These are phyloP conservation scores for Ogataea hybrid DNA, from an alignment of 1,139 yeast species.

Conservation along the genomic window DNA sequence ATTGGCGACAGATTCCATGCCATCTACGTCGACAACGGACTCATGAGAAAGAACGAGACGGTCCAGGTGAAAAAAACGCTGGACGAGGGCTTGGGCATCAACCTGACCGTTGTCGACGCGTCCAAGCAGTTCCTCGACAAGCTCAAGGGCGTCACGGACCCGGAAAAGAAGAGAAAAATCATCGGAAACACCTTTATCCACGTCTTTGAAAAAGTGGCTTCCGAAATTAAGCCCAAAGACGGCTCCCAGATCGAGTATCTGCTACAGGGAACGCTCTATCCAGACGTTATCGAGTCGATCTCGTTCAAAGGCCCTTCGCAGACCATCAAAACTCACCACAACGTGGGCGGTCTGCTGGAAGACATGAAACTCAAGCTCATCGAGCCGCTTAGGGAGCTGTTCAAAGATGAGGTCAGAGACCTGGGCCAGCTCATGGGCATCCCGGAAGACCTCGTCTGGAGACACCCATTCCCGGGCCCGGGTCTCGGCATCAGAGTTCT, in stretches of 20 bases:
- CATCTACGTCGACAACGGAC: slow-evolving; percentile 96
- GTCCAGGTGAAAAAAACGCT: slow-evolving; percentile 82
- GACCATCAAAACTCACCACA: slow-evolving; percentile 98
- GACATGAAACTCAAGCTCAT: slow-evolving; percentile 97
- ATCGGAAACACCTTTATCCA: slow-evolving; percentile 98
- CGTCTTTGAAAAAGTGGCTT: slow-evolving; percentile 95
- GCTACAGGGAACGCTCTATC: slow-evolving; percentile 96
- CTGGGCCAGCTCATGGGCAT: slow-evolving; percentile 93
- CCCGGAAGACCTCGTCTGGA: slow-evolving; percentile 97
- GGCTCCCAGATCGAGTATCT: slow-evolving; percentile 91
- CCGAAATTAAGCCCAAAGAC: slow-evolving; percentile 82
- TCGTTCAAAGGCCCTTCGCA: slow-evolving; percentile 99
- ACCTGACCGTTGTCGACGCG: slow-evolving; percentile 93
- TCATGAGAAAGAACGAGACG: slow-evolving; percentile 93
- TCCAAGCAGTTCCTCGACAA: slow-evolving; percentile 82
- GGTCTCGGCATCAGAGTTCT: slow-evolving; percentile 98
- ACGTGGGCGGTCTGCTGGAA: slow-evolving; percentile 96
- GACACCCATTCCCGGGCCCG: slow-evolving; percentile 99
- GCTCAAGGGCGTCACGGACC: slow-evolving; percentile 93
- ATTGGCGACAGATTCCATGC: slow-evolving; percentile 99
- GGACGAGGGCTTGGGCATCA: slow-evolving; percentile 90
- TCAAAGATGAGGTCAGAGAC: slow-evolving; percentile 98
- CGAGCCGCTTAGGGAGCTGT: slow-evolving; percentile 97
- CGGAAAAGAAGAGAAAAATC: slow-evolving; percentile 98
- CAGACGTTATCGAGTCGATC: slow-evolving; percentile 97